phyloP scores from a whole-genome alignment of 805 yeast species.

The Nakazawaea laoshanensis region DNA sequence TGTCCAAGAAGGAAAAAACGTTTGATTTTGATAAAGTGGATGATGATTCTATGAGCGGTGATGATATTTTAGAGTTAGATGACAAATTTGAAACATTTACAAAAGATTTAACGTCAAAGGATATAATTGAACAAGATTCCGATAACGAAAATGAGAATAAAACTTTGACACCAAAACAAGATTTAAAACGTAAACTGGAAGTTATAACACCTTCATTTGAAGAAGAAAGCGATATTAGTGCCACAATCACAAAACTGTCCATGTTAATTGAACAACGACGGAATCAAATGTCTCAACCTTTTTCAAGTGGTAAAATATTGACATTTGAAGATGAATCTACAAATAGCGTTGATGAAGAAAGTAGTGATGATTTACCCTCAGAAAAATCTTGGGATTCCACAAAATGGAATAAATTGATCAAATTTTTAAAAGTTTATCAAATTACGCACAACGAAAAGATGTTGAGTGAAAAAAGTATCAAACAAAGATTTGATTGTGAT shows the following conservation, averaged over 20 bases:
- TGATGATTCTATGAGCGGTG: too few species aligned
- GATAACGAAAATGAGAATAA: too few species aligned
- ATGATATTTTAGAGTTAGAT: too few species aligned
- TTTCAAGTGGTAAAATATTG: conserved; percentile 7
- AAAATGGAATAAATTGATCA: conserved; percentile 4
- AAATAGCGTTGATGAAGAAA: conserved; percentile 1
- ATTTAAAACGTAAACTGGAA: too few species aligned
- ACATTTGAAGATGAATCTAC: conserved; percentile 3
- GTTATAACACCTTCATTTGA: too few species aligned
- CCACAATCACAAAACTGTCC: background rate
- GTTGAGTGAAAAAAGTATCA: background rate
- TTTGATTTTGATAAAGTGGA: too few species aligned
- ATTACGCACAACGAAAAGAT: conserved; percentile 1
- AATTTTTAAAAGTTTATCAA: conserved; percentile 1
- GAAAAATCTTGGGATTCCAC: conserved; percentile 1
- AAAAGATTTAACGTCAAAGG: too few species aligned
- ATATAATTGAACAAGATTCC: too few species aligned
- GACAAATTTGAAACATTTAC: too few species aligned
- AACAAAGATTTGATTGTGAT: conserved; percentile 5
- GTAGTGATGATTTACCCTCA: background rate
- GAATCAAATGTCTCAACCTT: conserved; percentile 2
- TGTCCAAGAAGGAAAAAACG: too few species aligned
- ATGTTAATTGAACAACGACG: background rate
- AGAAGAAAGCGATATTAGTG: background rate
- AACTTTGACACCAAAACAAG: too few species aligned